phyloP scores from a whole-genome alignment of 805 yeast genomes.

The Priceomyces castillae region DNA sequence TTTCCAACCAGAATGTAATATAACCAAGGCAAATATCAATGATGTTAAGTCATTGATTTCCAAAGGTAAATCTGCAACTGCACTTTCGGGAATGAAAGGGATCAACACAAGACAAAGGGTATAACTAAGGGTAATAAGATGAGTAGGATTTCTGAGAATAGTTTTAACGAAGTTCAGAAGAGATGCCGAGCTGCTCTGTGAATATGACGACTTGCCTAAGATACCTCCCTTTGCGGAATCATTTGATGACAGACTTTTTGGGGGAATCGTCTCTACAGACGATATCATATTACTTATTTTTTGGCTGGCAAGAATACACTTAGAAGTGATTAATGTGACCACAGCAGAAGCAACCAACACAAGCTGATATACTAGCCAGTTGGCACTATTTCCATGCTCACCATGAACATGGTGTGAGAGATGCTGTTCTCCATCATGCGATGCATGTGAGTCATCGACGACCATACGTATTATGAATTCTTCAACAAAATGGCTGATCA shows the following conservation, averaged over 20 bases:
- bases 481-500: conserved; percentile 83
- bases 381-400: conserved; percentile 18
- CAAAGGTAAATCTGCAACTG: conserved; percentile 26
- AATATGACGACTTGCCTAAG: conserved; percentile 3
- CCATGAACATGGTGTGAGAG: conserved; percentile 42
- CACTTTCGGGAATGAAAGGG: conserved; percentile 37
- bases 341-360: conserved; percentile 20
- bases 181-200: background rate
- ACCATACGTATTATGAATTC: conserved; percentile 54
- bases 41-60: conserved; percentile 48
- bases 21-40: conserved; percentile 41
- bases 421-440: conserved; percentile 20
- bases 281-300: conserved; percentile 34
- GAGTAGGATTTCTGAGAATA: conserved; percentile 41
- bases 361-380: conserved; percentile 31
- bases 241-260: conserved; percentile 8
- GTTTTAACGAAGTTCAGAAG: conserved; percentile 13
- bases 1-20: conserved; percentile 50
- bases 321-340: conserved; percentile 34
- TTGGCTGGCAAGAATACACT: conserved; percentile 30
- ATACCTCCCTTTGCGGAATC: conserved; percentile 7
- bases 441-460: conserved; percentile 22
- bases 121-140: conserved; percentile 45
- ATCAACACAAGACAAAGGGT: conserved; percentile 37
- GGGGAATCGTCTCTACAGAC: conserved; percentile 15